Base-by-base conservation (phyloP, 306 rosid genomes). In the Castanospermum australe region DNA sequence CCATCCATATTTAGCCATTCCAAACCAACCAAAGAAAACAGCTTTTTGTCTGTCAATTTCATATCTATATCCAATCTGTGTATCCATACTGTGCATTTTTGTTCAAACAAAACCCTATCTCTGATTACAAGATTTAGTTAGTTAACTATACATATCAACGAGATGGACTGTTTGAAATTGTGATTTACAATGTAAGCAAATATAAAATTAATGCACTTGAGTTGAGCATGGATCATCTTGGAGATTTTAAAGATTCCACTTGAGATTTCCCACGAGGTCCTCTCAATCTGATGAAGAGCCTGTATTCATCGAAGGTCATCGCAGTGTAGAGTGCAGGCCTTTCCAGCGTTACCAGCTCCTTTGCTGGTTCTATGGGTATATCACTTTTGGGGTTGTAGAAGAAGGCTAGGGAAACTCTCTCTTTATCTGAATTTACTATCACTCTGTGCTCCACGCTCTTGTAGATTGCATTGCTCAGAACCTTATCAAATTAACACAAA, bases 231-330 rank as follows among this genome's bases (percentile, higher is more conserved):
- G 17, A 15, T 82, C 48, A 77, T 76, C 76, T 77, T 5, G 81
- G 88, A 30, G 95, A 91, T 48, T 84, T 94, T 9, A 91, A 64
- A 3, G 97, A 89, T 2, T 94, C 97, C 20, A 94, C 97, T 82
- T 94, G 99, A n/a, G 97, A 87, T 92, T 94, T 94, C 0, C 99
- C 99, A 3, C 73, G 57, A 21, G 99, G 99, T 41, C 99, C 99
- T 42, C 77, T 94, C 87, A 66, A 70, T 88, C 99, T 87, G 28
- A 94, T 94, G 91, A 75, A 94, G 61, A 91, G 92, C 35, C 99
- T 73, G 63, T 94, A 94, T 65, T 94, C 86, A 45, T 94, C 92
- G n/a, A 89, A 94, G 2, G 99, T 94, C 97, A 89, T 94, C 0
- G 99, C 44, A 0, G 81, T 63, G 21, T 92, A 94, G 0, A 89